These are phyloP conservation scores for Aspergillus ruber DNA, from an alignment of 2,329 filamentous ascomycete genomes.

Conservation along the genomic window DNA sequence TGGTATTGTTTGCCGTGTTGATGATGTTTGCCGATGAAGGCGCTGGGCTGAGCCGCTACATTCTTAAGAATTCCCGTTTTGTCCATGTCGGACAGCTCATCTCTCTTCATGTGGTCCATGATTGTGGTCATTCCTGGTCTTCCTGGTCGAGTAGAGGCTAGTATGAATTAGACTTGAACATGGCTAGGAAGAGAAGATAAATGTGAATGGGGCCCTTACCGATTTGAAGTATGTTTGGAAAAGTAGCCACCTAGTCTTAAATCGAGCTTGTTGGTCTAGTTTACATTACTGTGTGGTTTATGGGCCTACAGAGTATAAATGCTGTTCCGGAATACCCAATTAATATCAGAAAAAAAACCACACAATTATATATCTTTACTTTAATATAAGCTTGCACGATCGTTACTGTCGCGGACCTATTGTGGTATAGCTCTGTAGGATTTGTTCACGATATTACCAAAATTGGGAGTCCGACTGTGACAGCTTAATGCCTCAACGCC, in stretches of 20 bases:
- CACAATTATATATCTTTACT: not conserved
- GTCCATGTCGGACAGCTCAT: constrained; percentile 19
- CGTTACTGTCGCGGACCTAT: not conserved
- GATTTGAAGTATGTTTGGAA: not conserved
- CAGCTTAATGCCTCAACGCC: not conserved
- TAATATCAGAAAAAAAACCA: too few relatives aligned
- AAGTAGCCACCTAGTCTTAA: not conserved
- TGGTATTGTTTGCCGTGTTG: too few relatives aligned
- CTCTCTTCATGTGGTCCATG: constrained; percentile 4
- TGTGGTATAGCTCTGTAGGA: not conserved
- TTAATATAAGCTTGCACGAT: not conserved
- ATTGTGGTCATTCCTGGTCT: not conserved
- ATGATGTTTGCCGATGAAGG: too few relatives aligned
- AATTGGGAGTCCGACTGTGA: not conserved
- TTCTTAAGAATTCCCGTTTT: constrained; percentile 12
- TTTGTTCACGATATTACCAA: not conserved
- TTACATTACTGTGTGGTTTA: not conserved
- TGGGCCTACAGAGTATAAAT: not conserved
- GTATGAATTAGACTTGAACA: not conserved
- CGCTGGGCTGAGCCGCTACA: too few relatives aligned
- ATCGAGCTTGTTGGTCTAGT: not conserved
- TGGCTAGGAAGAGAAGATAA: not conserved
- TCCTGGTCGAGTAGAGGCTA: not conserved
- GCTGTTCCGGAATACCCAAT: not conserved
- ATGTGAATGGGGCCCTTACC: not conserved